Evolutionary conservation across 179 eudicot species (phyloP), one percentile per base, ranked within the genome.

Genomic region (Patellifolia procumbens): DNA sequence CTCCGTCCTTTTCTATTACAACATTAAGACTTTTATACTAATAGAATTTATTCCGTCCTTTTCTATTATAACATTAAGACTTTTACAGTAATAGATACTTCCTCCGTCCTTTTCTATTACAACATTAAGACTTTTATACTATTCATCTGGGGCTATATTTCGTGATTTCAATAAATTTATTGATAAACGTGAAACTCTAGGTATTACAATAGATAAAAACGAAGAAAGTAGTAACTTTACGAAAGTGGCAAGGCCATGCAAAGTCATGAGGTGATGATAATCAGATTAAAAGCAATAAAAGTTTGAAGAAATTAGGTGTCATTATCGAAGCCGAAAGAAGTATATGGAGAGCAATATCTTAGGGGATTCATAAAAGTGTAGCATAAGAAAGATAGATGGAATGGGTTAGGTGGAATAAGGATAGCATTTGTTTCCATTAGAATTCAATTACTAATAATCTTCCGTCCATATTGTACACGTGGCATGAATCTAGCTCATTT

Each of bases 261-360:
- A 34, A 26, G 37, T 31, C 42, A 52, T 22, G 35, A 32, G n/a
- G 24, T 49, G 32, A 70, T 69, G 73, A 51, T 48, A 70, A 10
- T 17, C 3, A 20, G 34, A 34, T 72, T n/a, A 8, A 72, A 72
- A 73, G 15, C n/a, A 16, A 16, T 15, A 53, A 37, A 72, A n/a
- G 48, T 53, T n/a, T 53, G 1, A 56, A 34, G 32, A 73, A 39
- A 4, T 15, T 19, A 22, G 22, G 26, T 24, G 66, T 73, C 76
- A 73, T 34, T 10, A 56, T 73, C 51, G 35, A 35, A 73, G 29
- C 77, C 68, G 69, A 74, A 74, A 74, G 77, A 60, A 74, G 28
- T 2, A 45, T 42, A 16, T 68, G 28, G 17, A 37, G 51, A 39
- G 24, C 53, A 37, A 73, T 35, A 26, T 73, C 52, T 58, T 49